A percentile compares a stretch with the other conserved stretches of the same genome.
Conservation (phyloP, 2,329 filamentous ascomycete species). For the Venturia carpophila region DNA sequence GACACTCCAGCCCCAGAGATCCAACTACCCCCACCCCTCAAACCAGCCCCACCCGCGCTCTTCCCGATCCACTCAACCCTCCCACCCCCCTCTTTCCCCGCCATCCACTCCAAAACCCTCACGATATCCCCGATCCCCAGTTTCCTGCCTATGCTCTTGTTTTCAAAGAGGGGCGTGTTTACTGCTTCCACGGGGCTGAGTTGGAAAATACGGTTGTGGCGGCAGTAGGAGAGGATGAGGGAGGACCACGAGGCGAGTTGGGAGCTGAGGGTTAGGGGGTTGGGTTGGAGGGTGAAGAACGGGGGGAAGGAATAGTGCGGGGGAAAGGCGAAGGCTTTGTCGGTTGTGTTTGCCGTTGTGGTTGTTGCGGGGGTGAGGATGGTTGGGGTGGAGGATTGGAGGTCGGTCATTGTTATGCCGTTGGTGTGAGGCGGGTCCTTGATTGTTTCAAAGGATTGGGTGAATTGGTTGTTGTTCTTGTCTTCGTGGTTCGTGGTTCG, state of each 20-base stretch:
- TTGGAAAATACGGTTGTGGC: conserved; percentile 66
- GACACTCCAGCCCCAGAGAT: too few relatives aligned
- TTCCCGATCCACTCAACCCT: conserved; percentile 57
- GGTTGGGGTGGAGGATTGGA: not conserved
- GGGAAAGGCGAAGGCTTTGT: conserved; percentile 34
- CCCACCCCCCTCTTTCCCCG: conserved; percentile 42
- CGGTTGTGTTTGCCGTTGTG: not conserved
- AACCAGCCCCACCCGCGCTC: not conserved
- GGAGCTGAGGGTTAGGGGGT: conserved; percentile 62
- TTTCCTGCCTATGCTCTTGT: conserved; percentile 35
- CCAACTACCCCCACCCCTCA: not conserved
- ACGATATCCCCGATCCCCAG: conserved; percentile 47
- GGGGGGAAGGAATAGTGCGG: conserved; percentile 65
- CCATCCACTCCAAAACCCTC: conserved; percentile 50
- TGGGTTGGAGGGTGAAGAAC: conserved; percentile 77
- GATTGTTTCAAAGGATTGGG: too few relatives aligned
- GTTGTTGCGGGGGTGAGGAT: conserved; percentile 6
- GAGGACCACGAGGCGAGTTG: conserved; percentile 81
- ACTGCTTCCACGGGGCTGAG: conserved; percentile 59
- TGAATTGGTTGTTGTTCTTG: not conserved
- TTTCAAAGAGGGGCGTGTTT: conserved; percentile 51
- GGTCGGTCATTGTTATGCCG: not conserved
- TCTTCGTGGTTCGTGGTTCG: not conserved
- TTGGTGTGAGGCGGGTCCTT: not conserved
- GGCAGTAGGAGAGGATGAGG: conserved; percentile 77